phyloP scores from a whole-genome alignment of 169 alveolate genomes.

The Eimeria sp. region DNA sequence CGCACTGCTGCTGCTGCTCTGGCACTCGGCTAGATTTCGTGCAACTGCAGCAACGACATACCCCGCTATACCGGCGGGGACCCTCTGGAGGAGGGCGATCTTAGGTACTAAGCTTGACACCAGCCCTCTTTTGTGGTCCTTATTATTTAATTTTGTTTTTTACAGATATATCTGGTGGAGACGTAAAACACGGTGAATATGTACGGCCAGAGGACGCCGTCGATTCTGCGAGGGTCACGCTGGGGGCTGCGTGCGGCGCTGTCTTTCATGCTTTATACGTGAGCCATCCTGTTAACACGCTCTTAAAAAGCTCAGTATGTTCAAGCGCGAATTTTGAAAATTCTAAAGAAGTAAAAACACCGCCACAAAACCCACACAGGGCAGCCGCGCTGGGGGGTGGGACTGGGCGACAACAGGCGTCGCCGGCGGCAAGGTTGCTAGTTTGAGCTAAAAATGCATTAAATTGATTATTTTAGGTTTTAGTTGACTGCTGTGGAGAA shows the following conservation, averaged over 20 bases:
- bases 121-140: background rate
- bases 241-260: background rate
- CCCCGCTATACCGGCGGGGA: background rate
- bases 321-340: background rate
- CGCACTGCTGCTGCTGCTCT: background rate
- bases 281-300: background rate
- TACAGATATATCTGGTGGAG: background rate
- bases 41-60: background rate
- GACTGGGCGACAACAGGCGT: background rate
- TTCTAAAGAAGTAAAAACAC: background rate
- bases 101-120: background rate
- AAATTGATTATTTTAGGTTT: background rate
- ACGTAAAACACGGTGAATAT: background rate
- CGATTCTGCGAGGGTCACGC: conserved; percentile 31
- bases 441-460: background rate
- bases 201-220: conserved; percentile 1
- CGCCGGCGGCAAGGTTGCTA: no score
- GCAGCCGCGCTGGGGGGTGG: conserved; percentile 34
- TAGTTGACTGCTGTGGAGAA: background rate
- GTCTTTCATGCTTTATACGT: background rate
- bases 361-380: background rate
- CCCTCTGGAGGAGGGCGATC: background rate
- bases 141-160: background rate
- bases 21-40: background rate
- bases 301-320: no score